Base-by-base conservation (phyloP, 2,329 filamentous ascomycete species). In the Colletotrichum graminicola region DNA sequence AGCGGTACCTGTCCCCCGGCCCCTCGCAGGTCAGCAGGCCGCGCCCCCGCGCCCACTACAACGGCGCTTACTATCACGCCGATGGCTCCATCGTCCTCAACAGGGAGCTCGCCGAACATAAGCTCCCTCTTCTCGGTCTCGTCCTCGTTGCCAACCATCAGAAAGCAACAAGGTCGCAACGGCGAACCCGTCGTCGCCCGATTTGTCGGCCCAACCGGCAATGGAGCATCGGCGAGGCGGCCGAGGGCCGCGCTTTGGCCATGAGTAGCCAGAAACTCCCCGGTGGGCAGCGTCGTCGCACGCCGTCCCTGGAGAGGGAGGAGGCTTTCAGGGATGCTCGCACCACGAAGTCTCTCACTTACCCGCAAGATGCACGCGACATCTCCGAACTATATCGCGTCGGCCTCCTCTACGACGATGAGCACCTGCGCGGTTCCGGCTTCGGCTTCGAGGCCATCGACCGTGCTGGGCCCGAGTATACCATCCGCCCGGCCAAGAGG, bases 361-460 rank as follows among this genome's bases (percentile, higher is more conserved):
- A 73, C 54, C 76, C 76, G 56, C 74, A 76, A 16, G 79, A 83
- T 14, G 82, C 83, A 51, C 78, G 76, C 23, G 77, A 83, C 52
- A 74, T 82, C 1, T 81, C 79, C 0, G 79, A 84, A 68, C 79
- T 86, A 36, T 86, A 85, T 73, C 79, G 79, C 36, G 77, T 84
- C 73, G 84, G 84, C 1, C 74, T 86, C 61, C 78, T 86, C 21
- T 86, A 85, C 74, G 83, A 85, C 43, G 78, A 84, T 26, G 79
- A 80, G 64, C 77, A 82, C 51, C 76, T 79, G 57, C 74, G 78
- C 6, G 79, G 79, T 14, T 73, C 74, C 12, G 79, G 77, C 5
- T 84, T 86, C 74, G 77, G 76, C 66, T 77, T 86, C 39, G 81
- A 82, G 69, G 78, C 77, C 67, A 84, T 85, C 68, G 77, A 75